Evolutionary conservation across 257 asterid species (phyloP).

Genomic region (Solanum bukasovii): DNA sequence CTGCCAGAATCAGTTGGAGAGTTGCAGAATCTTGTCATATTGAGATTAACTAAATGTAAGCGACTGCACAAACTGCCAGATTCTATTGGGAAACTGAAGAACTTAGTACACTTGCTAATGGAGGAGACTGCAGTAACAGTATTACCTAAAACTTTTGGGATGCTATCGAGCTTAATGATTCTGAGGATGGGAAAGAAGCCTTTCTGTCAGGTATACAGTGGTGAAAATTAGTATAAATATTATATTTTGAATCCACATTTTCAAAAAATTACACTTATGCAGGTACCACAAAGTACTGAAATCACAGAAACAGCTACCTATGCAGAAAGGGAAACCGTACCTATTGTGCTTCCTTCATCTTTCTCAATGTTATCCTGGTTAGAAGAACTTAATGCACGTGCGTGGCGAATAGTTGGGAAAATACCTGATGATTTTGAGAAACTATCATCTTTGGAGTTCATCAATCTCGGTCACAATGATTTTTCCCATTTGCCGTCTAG

Average conservation of each 20-base stretch:
- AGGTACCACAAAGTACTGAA: slow-evolving; percentile 1
- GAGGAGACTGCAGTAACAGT: slow-evolving; percentile 12
- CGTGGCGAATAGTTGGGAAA: slow-evolving; percentile 18
- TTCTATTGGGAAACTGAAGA: slow-evolving; percentile 11
- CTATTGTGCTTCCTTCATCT: slow-evolving; percentile 14
- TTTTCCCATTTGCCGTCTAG: slow-evolving; percentile 17
- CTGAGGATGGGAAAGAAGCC: slow-evolving; percentile 19
- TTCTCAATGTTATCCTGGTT: slow-evolving; percentile 11
- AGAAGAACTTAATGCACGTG: slow-evolving; percentile 12
- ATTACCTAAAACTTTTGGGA: slow-evolving; percentile 18
- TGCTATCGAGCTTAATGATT: slow-evolving; percentile 13
- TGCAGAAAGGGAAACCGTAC: neutral
- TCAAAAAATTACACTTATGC: neutral
- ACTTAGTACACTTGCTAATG: slow-evolving; percentile 10
- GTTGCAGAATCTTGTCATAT: slow-evolving; percentile 12
- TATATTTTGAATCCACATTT: neutral
- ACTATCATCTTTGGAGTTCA: slow-evolving; percentile 5
- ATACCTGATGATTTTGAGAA: slow-evolving; percentile 20
- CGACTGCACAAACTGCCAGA: slow-evolving; percentile 5
- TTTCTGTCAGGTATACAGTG: neutral
- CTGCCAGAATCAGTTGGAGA: slow-evolving; percentile 15
- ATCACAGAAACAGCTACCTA: neutral
- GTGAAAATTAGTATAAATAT: neutral
- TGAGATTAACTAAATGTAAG: slow-evolving; percentile 16
- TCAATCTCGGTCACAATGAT: slow-evolving; percentile 12